Evolutionary conservation across 106 monocot species (phyloP).

Genomic region (Chionographis japonica): DNA sequence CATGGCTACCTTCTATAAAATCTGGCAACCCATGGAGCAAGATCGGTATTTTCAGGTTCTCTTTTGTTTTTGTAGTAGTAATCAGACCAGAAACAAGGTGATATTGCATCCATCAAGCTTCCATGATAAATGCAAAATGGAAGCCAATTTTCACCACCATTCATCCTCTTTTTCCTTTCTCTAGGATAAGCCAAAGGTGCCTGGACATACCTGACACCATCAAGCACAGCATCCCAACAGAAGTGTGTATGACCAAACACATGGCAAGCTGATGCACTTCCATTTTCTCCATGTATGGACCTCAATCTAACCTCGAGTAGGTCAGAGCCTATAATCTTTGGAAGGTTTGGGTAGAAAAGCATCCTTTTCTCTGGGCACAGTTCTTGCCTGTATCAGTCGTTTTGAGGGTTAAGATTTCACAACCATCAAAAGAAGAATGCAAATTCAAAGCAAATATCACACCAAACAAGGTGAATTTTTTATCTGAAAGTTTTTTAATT

Average conservation of each 20-base stretch:
- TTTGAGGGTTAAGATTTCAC: not conserved
- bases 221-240: conserved; percentile 72
- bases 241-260: conserved; percentile 84
- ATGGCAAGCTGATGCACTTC: conserved; percentile 40
- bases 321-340: conserved; percentile 78
- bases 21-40: conserved; percentile 74
- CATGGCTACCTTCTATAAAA: conserved; percentile 35
- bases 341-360: conserved; percentile 75
- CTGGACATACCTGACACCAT: conserved; percentile 80
- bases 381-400: conserved; percentile 41
- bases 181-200: conserved; percentile 72
- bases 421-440: too few species aligned
- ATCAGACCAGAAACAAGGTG: conserved; percentile 65
- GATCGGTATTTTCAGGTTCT: conserved; percentile 57
- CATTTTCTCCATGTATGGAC: conserved; percentile 42
- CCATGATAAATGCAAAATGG: conserved; percentile 64
- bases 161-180: conserved; percentile 73
- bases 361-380: conserved; percentile 75
- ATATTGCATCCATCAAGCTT: conserved; percentile 38
- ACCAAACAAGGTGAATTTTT: too few species aligned
- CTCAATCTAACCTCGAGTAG: conserved; percentile 58
- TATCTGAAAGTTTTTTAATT: too few species aligned
- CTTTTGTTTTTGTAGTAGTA: conserved; percentile 61
- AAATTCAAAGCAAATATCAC: too few species aligned
- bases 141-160: conserved; percentile 65